Evolutionary conservation across 2,329 filamentous ascomycete species (phyloP), one percentile per base, ranked within the genome.

Genomic region (Phaeophleospora eucalypticola): DNA sequence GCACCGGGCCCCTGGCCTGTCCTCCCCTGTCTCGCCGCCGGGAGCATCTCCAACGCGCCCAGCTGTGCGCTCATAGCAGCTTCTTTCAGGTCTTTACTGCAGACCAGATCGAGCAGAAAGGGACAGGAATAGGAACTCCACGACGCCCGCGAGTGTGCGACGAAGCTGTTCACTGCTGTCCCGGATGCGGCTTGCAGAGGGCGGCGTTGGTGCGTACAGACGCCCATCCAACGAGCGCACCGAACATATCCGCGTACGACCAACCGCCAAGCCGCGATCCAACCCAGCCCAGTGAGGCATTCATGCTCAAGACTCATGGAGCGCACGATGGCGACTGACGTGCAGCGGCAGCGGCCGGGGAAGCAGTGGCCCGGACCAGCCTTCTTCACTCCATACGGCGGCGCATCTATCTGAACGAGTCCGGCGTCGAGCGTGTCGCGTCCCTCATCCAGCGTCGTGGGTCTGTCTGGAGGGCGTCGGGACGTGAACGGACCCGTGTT

Each of bases 1-100:
- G 52, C 27, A 34, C 48, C 37, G 51, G 51, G 40, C 27, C 35
- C 40, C 15, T 18, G 15, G 10, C 17, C 16, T 19, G 15, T 19
- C 6, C 36, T 9, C 3, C 34, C 34, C 8, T 36, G 7, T 8
- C 15, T 19, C 36, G 10, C 15, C 19, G 36, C 36, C 12, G 15
- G 12, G 8, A 17, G 36, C 36, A 17, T 29, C 7, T 29, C 24
- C 24, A 29, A 29, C 12, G 24, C 6, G 24, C 24, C 12, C 7
- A 29, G 24, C 24, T 29, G 24, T n/a, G n/a, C n/a, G n/a, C n/a
- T n/a, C n/a, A n/a, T n/a, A n/a, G n/a, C n/a, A n/a, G n/a, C n/a
- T n/a, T n/a, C n/a, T n/a, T n/a, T n/a, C n/a, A n/a, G n/a, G n/a
- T n/a, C n/a, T n/a, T n/a, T n/a, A n/a, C n/a, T n/a, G n/a, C n/a